phyloP scores from a whole-genome alignment of 2,329 filamentous ascomycete genomes.

The Elsinoe batatas region DNA sequence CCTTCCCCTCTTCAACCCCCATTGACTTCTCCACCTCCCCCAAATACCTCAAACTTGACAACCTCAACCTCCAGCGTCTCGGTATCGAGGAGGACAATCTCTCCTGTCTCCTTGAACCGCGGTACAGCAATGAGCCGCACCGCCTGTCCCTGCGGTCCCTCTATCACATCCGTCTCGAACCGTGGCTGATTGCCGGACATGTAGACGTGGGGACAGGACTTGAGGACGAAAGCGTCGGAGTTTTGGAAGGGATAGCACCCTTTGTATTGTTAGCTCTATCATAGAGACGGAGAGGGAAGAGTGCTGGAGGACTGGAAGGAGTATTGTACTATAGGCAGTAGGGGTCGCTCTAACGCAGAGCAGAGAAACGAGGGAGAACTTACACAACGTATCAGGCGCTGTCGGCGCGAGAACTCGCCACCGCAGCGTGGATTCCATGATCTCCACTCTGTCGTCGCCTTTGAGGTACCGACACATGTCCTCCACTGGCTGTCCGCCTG shows the following conservation, averaged over 20 bases:
- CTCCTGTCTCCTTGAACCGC: constrained; percentile 64
- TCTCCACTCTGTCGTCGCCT: constrained; percentile 63
- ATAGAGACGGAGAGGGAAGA: too few species aligned
- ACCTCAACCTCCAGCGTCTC: constrained; percentile 73
- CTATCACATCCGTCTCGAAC: constrained; percentile 51
- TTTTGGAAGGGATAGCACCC: constrained; percentile 96
- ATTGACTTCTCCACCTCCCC: constrained; percentile 10
- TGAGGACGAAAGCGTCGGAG: constrained; percentile 80
- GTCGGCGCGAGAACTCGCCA: constrained; percentile 91
- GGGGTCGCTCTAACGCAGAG: too few species aligned
- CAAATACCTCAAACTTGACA: constrained; percentile 46
- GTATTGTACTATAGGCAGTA: too few species aligned
- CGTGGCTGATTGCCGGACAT: constrained; percentile 56
- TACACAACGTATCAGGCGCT: constrained; percentile 89
- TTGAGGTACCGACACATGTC: constrained; percentile 89
- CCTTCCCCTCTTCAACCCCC: neutral
- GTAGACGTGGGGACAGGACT: constrained; percentile 78
- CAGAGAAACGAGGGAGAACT: constrained; percentile 29
- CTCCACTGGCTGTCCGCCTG: constrained; percentile 84
- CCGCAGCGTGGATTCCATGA: constrained; percentile 90
- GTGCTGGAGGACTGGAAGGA: too few species aligned
- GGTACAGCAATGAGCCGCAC: constrained; percentile 78
- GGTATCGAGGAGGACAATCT: constrained; percentile 73
- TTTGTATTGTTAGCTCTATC: constrained; percentile 26
- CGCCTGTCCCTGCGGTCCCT: constrained; percentile 48